phyloP scores from a whole-genome alignment of 2,329 filamentous ascomycete genomes.

The Trichophyton benhamiae region DNA sequence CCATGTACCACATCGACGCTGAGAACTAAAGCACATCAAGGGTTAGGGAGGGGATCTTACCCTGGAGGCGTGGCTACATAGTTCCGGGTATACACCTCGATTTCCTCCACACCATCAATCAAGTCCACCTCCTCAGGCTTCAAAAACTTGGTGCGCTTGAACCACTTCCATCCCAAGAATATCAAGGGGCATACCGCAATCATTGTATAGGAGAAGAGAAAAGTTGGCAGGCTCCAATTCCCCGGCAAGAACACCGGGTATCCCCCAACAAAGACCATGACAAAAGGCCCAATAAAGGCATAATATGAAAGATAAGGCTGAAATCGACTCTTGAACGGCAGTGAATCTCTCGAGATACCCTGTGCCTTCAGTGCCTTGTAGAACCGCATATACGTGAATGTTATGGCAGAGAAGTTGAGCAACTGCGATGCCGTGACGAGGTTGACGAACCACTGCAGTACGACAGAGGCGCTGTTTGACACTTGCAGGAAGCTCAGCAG shows the following conservation, averaged over 20 bases:
- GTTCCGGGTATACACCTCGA: constrained; percentile 55
- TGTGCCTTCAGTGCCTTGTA: constrained; percentile 32
- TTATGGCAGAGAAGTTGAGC: constrained; percentile 37
- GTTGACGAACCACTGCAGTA: constrained; percentile 45
- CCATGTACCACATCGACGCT: neutral
- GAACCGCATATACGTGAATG: constrained; percentile 37
- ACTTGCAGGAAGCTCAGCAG: constrained; percentile 64
- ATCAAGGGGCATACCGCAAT: constrained; percentile 58
- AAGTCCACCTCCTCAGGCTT: constrained; percentile 52
- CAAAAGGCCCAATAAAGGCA: constrained; percentile 48
- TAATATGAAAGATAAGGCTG: constrained; percentile 49
- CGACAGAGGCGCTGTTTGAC: constrained; percentile 51
- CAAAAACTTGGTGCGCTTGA: constrained; percentile 49
- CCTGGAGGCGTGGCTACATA: constrained; percentile 44
- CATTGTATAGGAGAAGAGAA: constrained; percentile 68
- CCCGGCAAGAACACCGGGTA: constrained; percentile 52
- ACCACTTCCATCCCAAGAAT: constrained; percentile 58
- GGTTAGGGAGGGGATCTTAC: constrained; percentile 24
- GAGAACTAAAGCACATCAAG: neutral
- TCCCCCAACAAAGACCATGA: constrained; percentile 70
- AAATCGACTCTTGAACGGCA: constrained; percentile 33
- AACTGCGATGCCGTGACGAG: constrained; percentile 33
- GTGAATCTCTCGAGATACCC: constrained; percentile 23
- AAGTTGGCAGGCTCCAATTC: constrained; percentile 59
- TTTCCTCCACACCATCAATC: constrained; percentile 48